Evolutionary conservation across 2,329 filamentous ascomycete genomes (phyloP).

Genomic region (Pseudopyricularia javanii): DNA sequence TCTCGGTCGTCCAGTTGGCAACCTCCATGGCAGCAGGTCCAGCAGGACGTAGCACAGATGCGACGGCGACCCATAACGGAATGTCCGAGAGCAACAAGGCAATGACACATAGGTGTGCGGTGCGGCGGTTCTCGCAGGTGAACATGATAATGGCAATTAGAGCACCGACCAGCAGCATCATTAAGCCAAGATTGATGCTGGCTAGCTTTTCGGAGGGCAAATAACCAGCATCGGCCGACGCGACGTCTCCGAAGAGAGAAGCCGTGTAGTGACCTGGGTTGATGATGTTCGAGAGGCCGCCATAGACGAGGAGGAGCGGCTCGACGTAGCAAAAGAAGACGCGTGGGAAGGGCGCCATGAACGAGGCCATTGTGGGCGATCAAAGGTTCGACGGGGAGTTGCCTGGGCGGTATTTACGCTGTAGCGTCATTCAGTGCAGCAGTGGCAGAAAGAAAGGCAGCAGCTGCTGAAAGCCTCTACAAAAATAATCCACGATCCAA

Average conservation of each 20-base stretch:
- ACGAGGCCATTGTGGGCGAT: background rate
- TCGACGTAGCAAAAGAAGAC: constrained; percentile 3
- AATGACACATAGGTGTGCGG: background rate
- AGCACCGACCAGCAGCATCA: background rate
- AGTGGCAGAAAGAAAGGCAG: no score
- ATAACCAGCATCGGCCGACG: background rate
- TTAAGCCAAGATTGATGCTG: background rate
- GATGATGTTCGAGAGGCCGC: background rate
- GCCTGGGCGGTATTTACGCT: no score
- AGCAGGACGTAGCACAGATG: background rate
- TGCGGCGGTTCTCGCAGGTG: background rate
- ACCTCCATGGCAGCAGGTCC: background rate
- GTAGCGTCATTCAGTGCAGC: no score
- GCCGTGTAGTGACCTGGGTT: constrained; percentile 1
- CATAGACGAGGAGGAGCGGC: background rate
- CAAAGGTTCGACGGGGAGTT: no score
- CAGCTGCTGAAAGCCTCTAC: no score
- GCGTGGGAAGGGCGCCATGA: constrained; percentile 3
- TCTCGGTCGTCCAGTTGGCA: background rate
- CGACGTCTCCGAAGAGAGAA: background rate
- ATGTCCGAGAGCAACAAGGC: background rate
- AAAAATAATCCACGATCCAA: no score
- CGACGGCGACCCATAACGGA: background rate
- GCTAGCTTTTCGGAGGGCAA: constrained; percentile 1
- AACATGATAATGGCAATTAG: constrained; percentile 1